Base-by-base conservation (phyloP, 345 rosid species). In the Salix suchowensis region DNA sequence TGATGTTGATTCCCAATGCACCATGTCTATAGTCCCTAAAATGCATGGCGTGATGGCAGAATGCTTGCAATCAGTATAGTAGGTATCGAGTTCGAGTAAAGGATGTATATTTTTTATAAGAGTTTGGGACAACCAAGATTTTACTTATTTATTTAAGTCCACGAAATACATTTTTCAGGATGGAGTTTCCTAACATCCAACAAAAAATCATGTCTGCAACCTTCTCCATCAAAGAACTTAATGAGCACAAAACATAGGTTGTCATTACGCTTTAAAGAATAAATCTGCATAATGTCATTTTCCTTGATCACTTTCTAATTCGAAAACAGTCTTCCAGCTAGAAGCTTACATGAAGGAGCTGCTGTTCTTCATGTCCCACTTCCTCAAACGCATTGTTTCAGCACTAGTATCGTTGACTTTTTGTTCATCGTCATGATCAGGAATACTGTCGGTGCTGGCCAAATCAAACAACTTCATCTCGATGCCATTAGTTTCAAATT, bases 61-160 rank as follows among this genome's bases (percentile, higher is more conserved):
- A 4, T 6, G 0, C 6, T 34, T 0, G 6, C 0, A 5, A 5
- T 34, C 6, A 4, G 36, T 0, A 34, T 34, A 34, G 6, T 0
- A 34, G 1, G 1, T 34, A 6, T 34, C 6, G 36, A 34, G 36
- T 34, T 34, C 6, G 6, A 34, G 1, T 4, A 4, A 34, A 1
- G 4, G 1, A 24, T 24, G 0, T 34, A 0, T 0, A 34, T 34
- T 4, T 0, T 4, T 34, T 34, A 0, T 34, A 34, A 34, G 0
- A 34, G 1, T 4, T 34, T 34, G 0, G 1, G 1, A 34, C 6
- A 34, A 4, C 6, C 36, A 0, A 5, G 6, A 34, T 34, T 32
- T 34, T 0, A 34, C 1, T 34, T 1, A 4, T 5, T 34, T 34
- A 34, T 34, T 0, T 34, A 6, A 34, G 6, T 34, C 1, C 6